A percentile compares a stretch with the other conserved stretches of the same genome.
phyloP scores from a whole-genome alignment of 2,329 filamentous ascomycete genomes.

The Phoma sp. region DNA sequence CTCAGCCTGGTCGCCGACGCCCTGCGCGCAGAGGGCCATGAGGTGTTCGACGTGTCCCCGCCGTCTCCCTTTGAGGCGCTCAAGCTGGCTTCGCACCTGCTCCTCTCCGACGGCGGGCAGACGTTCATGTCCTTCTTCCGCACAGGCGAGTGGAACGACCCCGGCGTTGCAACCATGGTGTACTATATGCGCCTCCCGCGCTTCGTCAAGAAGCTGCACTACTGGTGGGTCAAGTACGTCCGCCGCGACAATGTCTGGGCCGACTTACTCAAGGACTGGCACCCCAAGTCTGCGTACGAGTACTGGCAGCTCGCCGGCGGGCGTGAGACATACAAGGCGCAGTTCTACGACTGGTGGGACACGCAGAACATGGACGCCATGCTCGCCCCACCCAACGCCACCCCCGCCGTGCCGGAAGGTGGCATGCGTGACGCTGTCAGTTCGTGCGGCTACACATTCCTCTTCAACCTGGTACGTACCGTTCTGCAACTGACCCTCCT shows the following conservation, averaged over 20 bases:
- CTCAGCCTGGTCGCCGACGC: constrained; percentile 73
- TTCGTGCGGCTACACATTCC: constrained; percentile 89
- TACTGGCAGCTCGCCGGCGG: constrained; percentile 82
- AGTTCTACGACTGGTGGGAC: constrained; percentile 86
- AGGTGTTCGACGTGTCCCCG: constrained; percentile 69
- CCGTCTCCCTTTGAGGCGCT: constrained; percentile 77
- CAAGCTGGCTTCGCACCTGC: constrained; percentile 76
- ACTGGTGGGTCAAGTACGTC: constrained; percentile 87
- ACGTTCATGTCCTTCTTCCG: constrained; percentile 81
- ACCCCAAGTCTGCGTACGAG: constrained; percentile 74
- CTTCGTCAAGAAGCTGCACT: constrained; percentile 82
- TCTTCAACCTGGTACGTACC: constrained; percentile 79
- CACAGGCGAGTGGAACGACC: constrained; percentile 78
- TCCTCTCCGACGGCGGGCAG: constrained; percentile 83
- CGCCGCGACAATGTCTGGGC: constrained; percentile 79
- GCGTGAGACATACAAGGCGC: constrained; percentile 77
- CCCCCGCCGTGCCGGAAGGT: constrained; percentile 83
- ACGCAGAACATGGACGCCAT: constrained; percentile 74
- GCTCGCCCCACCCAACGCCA: constrained; percentile 85
- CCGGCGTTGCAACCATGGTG: constrained; percentile 76
- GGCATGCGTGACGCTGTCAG: constrained; percentile 86
- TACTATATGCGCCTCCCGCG: constrained; percentile 75
- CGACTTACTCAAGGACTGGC: constrained; percentile 74
- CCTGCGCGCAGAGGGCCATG: constrained; percentile 74
- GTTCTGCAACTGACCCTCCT: not conserved